Evolutionary conservation across 257 asterid genomes (phyloP).

Genomic region (Solanum corneliomulleri): DNA sequence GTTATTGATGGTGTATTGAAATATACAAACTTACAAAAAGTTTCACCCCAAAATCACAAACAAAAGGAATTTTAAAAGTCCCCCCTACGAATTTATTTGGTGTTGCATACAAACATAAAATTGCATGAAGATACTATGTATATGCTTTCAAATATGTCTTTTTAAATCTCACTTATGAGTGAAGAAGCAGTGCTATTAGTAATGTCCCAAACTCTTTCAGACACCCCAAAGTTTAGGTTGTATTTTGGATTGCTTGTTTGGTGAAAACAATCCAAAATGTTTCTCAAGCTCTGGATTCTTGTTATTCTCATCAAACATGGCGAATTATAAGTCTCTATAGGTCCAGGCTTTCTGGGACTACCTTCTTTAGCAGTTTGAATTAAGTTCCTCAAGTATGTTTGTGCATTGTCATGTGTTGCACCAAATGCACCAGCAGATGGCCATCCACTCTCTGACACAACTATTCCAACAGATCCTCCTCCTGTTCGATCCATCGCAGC

Average conservation of each 20-base stretch:
- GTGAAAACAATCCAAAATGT: background rate
- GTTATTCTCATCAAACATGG: background rate
- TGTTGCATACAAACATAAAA: background rate
- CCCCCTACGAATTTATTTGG: background rate
- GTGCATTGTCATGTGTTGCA: background rate
- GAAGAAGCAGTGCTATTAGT: background rate
- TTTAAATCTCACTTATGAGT: background rate
- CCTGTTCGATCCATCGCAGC: slow-evolving; percentile 27
- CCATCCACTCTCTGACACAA: slow-evolving; percentile 21
- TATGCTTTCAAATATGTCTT: background rate
- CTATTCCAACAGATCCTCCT: slow-evolving; percentile 10
- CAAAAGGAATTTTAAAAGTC: background rate
- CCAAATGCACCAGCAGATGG: background rate
- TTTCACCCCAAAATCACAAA: background rate
- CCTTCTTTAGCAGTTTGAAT: background rate
- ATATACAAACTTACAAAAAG: background rate
- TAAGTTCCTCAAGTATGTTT: background rate
- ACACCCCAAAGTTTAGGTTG: background rate
- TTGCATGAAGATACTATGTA: background rate
- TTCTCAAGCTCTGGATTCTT: background rate
- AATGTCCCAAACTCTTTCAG: background rate
- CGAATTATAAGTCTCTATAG: background rate
- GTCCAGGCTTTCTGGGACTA: background rate
- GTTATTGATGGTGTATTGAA: background rate
- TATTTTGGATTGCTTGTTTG: slow-evolving; percentile 19